phyloP scores from a whole-genome alignment of 768 basidiomycete genomes.

The Phylloporus rhodoxanthus region DNA sequence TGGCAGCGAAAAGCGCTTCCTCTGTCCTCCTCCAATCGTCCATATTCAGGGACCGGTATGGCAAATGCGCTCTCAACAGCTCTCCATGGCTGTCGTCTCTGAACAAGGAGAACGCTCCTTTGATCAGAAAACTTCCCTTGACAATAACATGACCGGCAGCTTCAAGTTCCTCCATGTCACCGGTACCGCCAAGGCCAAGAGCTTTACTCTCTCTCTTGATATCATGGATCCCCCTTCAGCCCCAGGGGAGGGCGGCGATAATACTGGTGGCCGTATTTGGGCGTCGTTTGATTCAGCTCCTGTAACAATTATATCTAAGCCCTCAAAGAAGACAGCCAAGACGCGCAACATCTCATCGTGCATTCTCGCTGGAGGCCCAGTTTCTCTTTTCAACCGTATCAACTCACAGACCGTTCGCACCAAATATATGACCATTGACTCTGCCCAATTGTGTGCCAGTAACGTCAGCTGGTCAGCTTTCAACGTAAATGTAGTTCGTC shows the following conservation, averaged over 20 bases:
- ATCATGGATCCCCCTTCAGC: constrained; percentile 70
- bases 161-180: constrained; percentile 92
- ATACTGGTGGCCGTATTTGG: constrained; percentile 65
- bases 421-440: constrained; percentile 94
- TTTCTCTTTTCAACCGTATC: constrained; percentile 93
- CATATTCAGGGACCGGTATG: constrained; percentile 86
- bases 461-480: constrained; percentile 92
- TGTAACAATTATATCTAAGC: constrained; percentile 93
- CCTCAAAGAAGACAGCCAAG: constrained; percentile 95
- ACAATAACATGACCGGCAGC: constrained; percentile 78
- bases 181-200: constrained; percentile 84
- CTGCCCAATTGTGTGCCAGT: constrained; percentile 77
- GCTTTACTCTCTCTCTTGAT: constrained; percentile 79
- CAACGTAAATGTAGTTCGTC: constrained; percentile 83
- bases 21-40: constrained; percentile 90
- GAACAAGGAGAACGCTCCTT: constrained; percentile 79
- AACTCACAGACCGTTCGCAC: constrained; percentile 95
- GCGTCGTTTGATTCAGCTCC: constrained; percentile 89
- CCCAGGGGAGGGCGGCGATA: constrained; percentile 34
- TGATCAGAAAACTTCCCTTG: constrained; percentile 78
- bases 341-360: constrained; percentile 88
- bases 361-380: constrained; percentile 82
- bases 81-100: constrained; percentile 81
- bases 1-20: constrained; percentile 90
- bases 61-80: constrained; percentile 75